A percentile compares a stretch with the other conserved stretches of the same genome.
phyloP scores from a whole-genome alignment of 257 asterid genomes.

The Lycium ferocissimum region DNA sequence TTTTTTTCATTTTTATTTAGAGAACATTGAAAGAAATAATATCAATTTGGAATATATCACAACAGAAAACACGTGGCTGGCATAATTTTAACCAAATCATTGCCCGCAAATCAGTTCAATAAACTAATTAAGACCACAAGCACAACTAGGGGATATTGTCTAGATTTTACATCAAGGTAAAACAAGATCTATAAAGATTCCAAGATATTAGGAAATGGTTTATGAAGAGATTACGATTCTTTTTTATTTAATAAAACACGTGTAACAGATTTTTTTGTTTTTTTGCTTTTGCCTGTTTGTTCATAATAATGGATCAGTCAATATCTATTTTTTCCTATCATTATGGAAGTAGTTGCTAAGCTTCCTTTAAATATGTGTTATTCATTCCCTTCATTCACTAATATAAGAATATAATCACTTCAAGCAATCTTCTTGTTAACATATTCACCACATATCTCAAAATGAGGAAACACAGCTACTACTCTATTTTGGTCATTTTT shows the following conservation, averaged over 20 bases:
- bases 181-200: neutral
- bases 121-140: neutral
- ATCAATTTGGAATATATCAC: neutral
- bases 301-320: neutral
- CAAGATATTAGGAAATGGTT: neutral
- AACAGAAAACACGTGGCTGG: neutral
- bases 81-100: neutral
- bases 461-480: conserved; percentile 37
- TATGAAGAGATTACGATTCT: neutral
- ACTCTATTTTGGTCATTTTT: neutral
- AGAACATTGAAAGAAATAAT: neutral
- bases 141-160: neutral
- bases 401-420: neutral
- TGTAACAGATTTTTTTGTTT: too few species aligned
- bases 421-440: neutral
- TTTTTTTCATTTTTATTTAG: neutral
- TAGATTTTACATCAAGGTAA: neutral
- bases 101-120: neutral
- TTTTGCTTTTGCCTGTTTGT: neutral
- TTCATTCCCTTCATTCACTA: neutral
- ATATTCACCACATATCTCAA: neutral
- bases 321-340: neutral
- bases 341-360: neutral
- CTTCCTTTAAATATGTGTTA: neutral
- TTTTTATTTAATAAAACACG: neutral